Evolutionary conservation across 1,284 basidiomycete genomes (phyloP).

Genomic region (Cutaneotrichosporon arboriforme): DNA sequence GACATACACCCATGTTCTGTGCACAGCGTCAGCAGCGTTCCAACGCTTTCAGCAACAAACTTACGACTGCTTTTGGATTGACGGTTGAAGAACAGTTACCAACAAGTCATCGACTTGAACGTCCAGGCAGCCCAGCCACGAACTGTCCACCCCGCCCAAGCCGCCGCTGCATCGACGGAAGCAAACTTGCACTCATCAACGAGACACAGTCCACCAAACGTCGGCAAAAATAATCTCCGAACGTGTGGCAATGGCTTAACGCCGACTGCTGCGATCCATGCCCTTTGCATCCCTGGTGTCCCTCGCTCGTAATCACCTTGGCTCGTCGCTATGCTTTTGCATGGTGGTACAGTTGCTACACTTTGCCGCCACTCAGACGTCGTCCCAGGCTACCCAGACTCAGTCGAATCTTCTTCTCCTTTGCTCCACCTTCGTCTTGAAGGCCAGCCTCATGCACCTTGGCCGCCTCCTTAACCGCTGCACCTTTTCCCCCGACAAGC

Average conservation of each 20-base stretch:
- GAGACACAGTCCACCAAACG: too few species aligned
- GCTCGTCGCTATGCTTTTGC: too few species aligned
- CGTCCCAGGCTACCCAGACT: conserved; percentile 27
- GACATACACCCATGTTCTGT: conserved; percentile 38
- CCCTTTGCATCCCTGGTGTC: too few species aligned
- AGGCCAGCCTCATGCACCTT: background rate
- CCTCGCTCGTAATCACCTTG: background rate
- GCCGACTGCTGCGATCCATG: background rate
- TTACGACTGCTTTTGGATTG: conserved; percentile 29
- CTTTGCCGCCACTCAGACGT: conserved; percentile 15
- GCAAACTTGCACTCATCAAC: background rate
- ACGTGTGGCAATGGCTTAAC: background rate
- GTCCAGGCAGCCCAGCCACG: too few species aligned
- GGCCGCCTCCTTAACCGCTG: conserved; percentile 12
- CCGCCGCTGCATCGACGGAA: background rate
- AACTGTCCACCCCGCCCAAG: background rate
- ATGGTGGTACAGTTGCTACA: background rate
- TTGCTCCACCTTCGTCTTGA: conserved; percentile 3
- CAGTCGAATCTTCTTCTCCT: conserved; percentile 37
- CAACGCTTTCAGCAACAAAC: conserved; percentile 7
- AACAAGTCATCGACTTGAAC: conserved; percentile 2
- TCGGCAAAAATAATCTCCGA: background rate
- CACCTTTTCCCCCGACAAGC: conserved; percentile 2
- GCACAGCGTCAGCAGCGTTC: conserved; percentile 19
- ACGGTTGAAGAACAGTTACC: conserved; percentile 23